Base-by-base conservation (phyloP, 805 yeast genomes). In the Ogataea sp. region DNA sequence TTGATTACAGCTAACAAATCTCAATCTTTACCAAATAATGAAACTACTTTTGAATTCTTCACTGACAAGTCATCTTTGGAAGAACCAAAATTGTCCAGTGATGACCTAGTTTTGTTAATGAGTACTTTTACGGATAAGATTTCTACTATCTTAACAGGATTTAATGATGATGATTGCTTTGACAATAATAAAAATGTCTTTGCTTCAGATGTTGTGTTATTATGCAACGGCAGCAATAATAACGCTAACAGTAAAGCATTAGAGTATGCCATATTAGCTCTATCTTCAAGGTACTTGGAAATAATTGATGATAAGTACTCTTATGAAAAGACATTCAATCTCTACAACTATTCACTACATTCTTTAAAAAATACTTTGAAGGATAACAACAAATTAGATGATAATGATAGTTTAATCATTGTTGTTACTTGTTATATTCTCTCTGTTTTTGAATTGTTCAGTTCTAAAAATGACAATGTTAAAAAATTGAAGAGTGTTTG, bases 391-490 rank as follows among this genome's bases (percentile, higher is more conserved):
- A 13, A 20, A n/a, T 59, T 61, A 4, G 45, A 53, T 1, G 56
- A 53, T 14, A 54, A 52, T 32, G 18, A 10, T 30, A 18, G 18
- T 17, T 30, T 30, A 16, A 9, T 17, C 16, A 53, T 58, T 13
- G 54, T 65, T 15, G 48, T 63, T 2, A 54, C 71, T 1, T 65
- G 73, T 49, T 61, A 68, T 2, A 43, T 69, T 25, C 51, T 70
- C 7, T 60, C 69, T 48, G 65, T 62, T 15, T 61, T 68, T 42
- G 73, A 68, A 44, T 52, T 68, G 51, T 58, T 70, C 59, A 58
- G 67, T 23, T 57, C 62, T 7, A 57, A 59, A 5, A 62, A 66
- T 10, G 54, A 51, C 36, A 51, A 71, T 70, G 49, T 67, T 37
- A 58, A 59, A 27, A 67, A 61, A 41, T 50, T 64, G 16, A 64